Percentiles rank a stretch among this genome's conserved stretches.
phyloP scores from a whole-genome alignment of 2,329 filamentous ascomycete species.

The Nemania diffusa region DNA sequence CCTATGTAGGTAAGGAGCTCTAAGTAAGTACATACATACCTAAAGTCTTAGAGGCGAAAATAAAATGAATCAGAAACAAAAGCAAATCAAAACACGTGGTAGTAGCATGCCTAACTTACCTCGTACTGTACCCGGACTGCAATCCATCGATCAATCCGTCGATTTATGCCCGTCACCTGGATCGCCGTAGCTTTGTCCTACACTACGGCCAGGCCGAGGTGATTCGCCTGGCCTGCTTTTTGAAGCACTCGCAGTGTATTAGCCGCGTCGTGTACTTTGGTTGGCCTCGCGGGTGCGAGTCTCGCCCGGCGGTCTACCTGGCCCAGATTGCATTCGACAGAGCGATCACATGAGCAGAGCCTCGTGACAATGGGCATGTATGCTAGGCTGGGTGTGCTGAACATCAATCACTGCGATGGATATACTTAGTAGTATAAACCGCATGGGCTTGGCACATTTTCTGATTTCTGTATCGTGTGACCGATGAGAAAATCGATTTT shows the following conservation, averaged over 20 bases:
- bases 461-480: neutral
- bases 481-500: neutral
- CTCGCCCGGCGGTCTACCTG: conserved; percentile 14
- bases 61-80: neutral
- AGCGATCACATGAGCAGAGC: conserved; percentile 7
- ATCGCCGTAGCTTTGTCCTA: conserved; percentile 1
- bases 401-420: neutral
- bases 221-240: neutral
- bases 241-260: neutral
- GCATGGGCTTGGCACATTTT: neutral
- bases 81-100: conserved; percentile 1
- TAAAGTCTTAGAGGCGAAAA: neutral
- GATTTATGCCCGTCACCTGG: conserved; percentile 1
- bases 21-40: no score
- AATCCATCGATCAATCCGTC: neutral
- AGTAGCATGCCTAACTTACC: neutral
- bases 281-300: neutral
- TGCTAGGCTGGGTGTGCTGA: neutral
- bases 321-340: neutral
- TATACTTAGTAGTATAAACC: neutral
- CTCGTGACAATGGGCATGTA: conserved; percentile 9
- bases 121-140: neutral
- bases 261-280: neutral
- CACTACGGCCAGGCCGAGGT: conserved; percentile 7
- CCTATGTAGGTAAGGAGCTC: no score